A percentile compares a stretch with the other conserved stretches of the same genome.
phyloP scores from a whole-genome alignment of 2,329 filamentous ascomycete species.

The Remersonia thermophila region DNA sequence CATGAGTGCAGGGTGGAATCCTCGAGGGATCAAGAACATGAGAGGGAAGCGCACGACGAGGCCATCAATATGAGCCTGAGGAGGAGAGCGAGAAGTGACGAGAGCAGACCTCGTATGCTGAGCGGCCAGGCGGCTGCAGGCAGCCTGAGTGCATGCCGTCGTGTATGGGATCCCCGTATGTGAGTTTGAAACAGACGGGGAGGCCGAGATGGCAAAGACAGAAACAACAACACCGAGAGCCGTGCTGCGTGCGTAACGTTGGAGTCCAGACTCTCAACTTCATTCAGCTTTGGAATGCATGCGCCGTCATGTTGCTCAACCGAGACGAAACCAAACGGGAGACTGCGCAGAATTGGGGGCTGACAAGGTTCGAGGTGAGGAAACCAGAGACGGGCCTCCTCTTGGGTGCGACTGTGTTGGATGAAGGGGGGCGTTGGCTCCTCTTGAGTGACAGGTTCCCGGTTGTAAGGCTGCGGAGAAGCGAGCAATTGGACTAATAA shows the following conservation, averaged over 20 bases:
- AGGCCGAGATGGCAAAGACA: no score
- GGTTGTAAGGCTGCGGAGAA: neutral
- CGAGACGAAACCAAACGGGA: conserved; percentile 5
- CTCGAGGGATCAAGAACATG: conserved; percentile 5
- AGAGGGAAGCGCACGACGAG: conserved; percentile 12
- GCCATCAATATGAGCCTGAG: neutral
- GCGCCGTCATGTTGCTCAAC: conserved; percentile 4
- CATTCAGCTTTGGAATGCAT: neutral
- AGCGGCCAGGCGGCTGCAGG: conserved; percentile 1
- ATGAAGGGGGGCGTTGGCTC: neutral
- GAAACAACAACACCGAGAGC: neutral
- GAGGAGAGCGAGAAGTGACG: conserved; percentile 4
- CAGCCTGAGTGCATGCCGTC: conserved; percentile 3
- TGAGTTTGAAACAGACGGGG: neutral
- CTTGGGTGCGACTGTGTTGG: neutral
- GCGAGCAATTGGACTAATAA: neutral
- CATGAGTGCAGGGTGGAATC: conserved; percentile 1
- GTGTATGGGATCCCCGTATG: neutral
- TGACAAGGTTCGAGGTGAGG: no score
- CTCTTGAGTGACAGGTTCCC: neutral
- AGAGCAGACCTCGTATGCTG: conserved; percentile 1
- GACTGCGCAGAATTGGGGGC: neutral
- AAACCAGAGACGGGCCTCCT: no score
- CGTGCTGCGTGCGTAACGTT: neutral
- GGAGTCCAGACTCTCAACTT: neutral